These are phyloP conservation scores for Bryoerythrophyllum caledonicum DNA, from an alignment of 225 moss, liverwort and hornwort genomes.

Conservation along the genomic window DNA sequence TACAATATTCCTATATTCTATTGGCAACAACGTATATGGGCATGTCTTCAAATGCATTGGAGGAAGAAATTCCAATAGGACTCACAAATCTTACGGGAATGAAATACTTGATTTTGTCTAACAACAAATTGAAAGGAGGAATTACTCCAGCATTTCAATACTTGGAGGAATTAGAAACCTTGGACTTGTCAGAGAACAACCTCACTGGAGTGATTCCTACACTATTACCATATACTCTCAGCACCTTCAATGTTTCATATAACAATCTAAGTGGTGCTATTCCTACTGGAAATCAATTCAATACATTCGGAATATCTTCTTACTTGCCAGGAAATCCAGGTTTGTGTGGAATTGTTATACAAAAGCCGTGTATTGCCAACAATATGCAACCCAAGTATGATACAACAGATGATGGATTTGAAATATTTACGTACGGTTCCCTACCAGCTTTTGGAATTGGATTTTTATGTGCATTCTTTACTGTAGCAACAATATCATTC, in stretches of 20 bases:
- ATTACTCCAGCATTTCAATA: background rate
- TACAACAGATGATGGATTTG: too few species aligned
- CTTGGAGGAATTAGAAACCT: background rate
- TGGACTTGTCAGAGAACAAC: conserved; percentile 9
- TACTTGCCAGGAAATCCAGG: too few species aligned
- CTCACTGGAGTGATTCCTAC: conserved; percentile 5
- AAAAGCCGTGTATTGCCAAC: background rate
- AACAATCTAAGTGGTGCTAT: background rate
- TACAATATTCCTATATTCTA: background rate
- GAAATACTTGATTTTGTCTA: too few species aligned
- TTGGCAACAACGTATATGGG: background rate
- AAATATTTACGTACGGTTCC: too few species aligned
- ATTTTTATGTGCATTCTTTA: background rate
- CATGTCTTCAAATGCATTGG: background rate
- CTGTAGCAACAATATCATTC: background rate
- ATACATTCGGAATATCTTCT: too few species aligned
- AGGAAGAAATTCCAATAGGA: background rate
- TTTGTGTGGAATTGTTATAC: too few species aligned
- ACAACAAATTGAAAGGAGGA: background rate
- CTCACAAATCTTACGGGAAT: too few species aligned
- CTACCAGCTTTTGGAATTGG: background rate
- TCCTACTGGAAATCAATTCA: too few species aligned
- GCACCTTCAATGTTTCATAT: background rate
- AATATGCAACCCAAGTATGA: too few species aligned
- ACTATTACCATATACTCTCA: background rate